These are phyloP conservation scores for Allodekkera sacchari DNA, from an alignment of 805 yeast species.

Conservation along the genomic window DNA sequence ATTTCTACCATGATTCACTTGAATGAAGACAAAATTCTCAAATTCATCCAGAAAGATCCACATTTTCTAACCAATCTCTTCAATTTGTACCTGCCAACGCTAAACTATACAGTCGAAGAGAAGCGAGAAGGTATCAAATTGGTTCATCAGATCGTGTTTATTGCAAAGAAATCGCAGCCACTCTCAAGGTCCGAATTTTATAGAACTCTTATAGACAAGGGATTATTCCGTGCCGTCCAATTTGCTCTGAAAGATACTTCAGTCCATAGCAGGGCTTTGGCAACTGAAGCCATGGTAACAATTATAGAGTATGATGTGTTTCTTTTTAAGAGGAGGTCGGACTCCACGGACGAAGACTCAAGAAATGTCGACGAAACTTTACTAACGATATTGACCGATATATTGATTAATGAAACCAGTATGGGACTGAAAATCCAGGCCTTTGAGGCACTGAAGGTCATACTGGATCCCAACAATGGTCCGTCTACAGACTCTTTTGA, in stretches of 20 bases:
- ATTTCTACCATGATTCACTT: conserved; percentile 58
- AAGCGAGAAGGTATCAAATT: conserved; percentile 67
- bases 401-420: conserved; percentile 54
- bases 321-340: conserved; percentile 41
- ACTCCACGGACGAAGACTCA: conserved; percentile 9
- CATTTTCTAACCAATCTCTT: conserved; percentile 54
- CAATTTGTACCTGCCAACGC: conserved; percentile 32
- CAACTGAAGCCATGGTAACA: conserved; percentile 72
- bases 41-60: conserved; percentile 42
- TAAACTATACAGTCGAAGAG: conserved; percentile 8
- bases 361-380: conserved; percentile 36
- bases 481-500: conserved; percentile 1
- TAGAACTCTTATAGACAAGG: conserved; percentile 52
- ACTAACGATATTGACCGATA: conserved; percentile 44
- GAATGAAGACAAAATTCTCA: conserved; percentile 62
- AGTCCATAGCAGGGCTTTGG: conserved; percentile 49
- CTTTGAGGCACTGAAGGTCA: conserved; percentile 68
- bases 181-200: conserved; percentile 60
- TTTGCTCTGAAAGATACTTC: conserved; percentile 57
- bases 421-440: conserved; percentile 76
- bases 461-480: conserved; percentile 48
- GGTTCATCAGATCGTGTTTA: conserved; percentile 69
- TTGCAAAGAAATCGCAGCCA: conserved; percentile 60
- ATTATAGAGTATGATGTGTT: conserved; percentile 79
- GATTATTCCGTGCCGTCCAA: conserved; percentile 60